Evolutionary conservation across 2,329 filamentous ascomycete genomes (phyloP).

Genomic region (Neonectria neomacrospora): DNA sequence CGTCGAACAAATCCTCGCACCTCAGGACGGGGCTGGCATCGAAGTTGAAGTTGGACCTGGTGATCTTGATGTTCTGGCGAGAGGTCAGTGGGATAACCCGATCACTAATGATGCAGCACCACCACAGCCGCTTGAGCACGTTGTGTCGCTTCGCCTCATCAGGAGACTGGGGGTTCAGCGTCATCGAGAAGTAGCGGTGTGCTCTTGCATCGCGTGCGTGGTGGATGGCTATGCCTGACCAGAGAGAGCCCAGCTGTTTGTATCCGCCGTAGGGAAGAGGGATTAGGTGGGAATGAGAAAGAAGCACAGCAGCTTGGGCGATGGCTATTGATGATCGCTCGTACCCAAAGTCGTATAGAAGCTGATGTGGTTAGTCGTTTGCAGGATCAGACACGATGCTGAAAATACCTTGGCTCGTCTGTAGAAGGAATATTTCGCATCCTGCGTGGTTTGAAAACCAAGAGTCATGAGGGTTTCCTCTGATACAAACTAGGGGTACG

Average conservation of each 20-base stretch:
- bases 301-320: conserved; percentile 38
- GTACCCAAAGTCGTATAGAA: conserved; percentile 42
- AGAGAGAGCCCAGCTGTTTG: conserved; percentile 41
- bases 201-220: conserved; percentile 41
- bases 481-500: conserved; percentile 31
- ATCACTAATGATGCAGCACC: conserved; percentile 43
- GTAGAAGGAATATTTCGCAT: conserved; percentile 42
- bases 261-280: conserved; percentile 41
- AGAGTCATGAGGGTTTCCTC: conserved; percentile 33
- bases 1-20: conserved; percentile 37
- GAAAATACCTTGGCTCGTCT: conserved; percentile 37
- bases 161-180: conserved; percentile 20
- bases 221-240: conserved; percentile 42
- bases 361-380: conserved; percentile 11
- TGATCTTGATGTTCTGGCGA: conserved; percentile 42
- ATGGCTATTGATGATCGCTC: conserved; percentile 40
- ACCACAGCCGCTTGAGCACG: conserved; percentile 40
- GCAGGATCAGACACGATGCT: fast-evolving
- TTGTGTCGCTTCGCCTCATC: conserved; percentile 34
- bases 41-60: conserved; percentile 38
- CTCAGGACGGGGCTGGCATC: conserved; percentile 27
- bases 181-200: conserved; percentile 36
- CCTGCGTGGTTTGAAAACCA: conserved; percentile 37
- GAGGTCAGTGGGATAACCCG: conserved; percentile 36
- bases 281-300: conserved; percentile 41